Conservation (phyloP, 768 basidiomycete species). For the Naganishia vishniacii region DNA sequence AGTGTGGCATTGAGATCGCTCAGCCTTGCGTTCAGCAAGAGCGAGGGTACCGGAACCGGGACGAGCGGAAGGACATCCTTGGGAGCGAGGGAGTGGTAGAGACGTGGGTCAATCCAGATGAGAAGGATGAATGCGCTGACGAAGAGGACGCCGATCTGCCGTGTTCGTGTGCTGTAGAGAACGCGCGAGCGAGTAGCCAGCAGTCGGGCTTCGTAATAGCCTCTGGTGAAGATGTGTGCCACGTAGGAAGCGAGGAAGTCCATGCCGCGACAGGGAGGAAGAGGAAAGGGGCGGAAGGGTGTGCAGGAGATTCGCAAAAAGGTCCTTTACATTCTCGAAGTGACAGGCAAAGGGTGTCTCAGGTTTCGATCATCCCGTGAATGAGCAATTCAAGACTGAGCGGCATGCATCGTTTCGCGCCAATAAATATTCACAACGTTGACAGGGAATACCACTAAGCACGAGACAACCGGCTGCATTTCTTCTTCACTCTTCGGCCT, state of each 20-base stretch:
- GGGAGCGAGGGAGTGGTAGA: conserved; percentile 16
- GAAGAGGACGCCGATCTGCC: not conserved
- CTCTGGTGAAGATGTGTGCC: not conserved
- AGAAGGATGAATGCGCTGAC: conserved; percentile 7
- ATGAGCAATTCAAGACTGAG: too few species aligned
- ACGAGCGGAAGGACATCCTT: conserved; percentile 19
- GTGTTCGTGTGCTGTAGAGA: conserved; percentile 11
- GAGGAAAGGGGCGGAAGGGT: too few species aligned
- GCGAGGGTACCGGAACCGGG: conserved; percentile 14
- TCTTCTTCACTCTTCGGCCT: too few species aligned
- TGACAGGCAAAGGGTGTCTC: too few species aligned
- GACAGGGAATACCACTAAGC: conserved; percentile 4
- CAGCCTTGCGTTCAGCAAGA: conserved; percentile 2
- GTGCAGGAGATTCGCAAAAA: too few species aligned
- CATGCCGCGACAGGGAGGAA: conserved; percentile 1
- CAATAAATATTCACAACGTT: conserved; percentile 18
- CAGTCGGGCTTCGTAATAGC: conserved; percentile 27
- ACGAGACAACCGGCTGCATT: not conserved
- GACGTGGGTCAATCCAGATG: conserved; percentile 19
- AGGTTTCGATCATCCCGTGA: too few species aligned
- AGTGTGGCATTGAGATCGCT: conserved; percentile 7
- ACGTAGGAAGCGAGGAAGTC: not conserved
- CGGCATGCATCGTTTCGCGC: too few species aligned
- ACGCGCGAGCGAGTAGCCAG: conserved; percentile 24
- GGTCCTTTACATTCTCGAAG: too few species aligned